Evolutionary conservation across 1,284 basidiomycete species (phyloP), one percentile per base, ranked within the genome.

Genomic region (Austroboletus novae-zelandiae): DNA sequence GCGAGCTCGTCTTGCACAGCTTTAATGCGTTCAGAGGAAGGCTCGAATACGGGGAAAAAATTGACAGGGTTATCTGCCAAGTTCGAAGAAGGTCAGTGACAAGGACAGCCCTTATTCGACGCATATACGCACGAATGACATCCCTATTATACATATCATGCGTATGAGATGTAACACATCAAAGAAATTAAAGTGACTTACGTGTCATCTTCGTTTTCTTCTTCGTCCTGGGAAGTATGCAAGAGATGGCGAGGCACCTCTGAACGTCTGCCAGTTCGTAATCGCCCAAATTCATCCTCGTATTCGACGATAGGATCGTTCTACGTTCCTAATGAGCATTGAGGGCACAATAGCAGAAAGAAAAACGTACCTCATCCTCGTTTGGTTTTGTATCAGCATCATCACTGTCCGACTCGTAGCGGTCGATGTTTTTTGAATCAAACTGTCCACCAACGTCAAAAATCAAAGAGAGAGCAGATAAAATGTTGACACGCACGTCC

Each of bases 31-130:
- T 94, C 92, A 1, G 77, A 80, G n/a, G 89, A 83, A 6, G 89
- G 91, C 60, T 87, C 81, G 61, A 93, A 97, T 0, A 89, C 82
- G 0, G 94, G 94, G 68, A 94, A 98, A 72, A 80, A 83, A 63
- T 81, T 86, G 60, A 78, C 74, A 5, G 86, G 84, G 57, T 94
- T 90, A 47, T 84, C 91, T 89, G 65, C 55, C 4, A 42, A 23
- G 5, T 9, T 37, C 18, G n/a, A 44, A 17, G 37, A 29, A 14
- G 2, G 29, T 65, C 17, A 52, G 46, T 15, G 14, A 18, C n/a
- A 9, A 18, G 4, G 3, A 9, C 23, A 1, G 31, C 5, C 7
- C 32, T 18, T 23, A 45, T 43, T 23, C 37, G 48, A 37, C 9
- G 57, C 71, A 60, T 54, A 76, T 75, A 64, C 76, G 70, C 45